Conservation (phyloP, 768 basidiomycete genomes). For the Rhodotorula graminis region DNA sequence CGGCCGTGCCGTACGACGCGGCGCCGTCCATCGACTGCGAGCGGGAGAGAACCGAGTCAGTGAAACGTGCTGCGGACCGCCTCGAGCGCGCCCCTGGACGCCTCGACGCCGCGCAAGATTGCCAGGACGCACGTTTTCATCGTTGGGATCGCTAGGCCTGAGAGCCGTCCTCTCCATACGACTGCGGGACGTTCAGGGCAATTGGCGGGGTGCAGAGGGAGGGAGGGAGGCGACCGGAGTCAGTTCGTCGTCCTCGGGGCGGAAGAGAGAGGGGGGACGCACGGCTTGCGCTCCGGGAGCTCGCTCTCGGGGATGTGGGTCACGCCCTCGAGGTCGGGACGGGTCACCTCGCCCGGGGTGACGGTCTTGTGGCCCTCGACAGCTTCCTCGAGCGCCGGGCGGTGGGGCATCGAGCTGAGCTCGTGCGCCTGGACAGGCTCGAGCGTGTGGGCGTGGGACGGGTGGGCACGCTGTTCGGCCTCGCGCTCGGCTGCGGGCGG, state of each 20-base stretch:
- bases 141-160: slow-evolving; percentile 18
- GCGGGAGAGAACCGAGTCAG: not conserved
- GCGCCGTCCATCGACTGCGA: not conserved
- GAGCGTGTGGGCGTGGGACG: slow-evolving; percentile 5
- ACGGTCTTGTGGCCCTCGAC: not conserved
- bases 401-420: slow-evolving; percentile 21
- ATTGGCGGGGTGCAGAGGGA: not conserved
- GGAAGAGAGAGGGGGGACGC: not conserved
- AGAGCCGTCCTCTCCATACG: slow-evolving; percentile 15
- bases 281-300: slow-evolving; percentile 4
- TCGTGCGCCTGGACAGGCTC: not conserved
- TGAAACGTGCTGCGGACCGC: not conserved
- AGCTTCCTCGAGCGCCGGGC: slow-evolving; percentile 13
- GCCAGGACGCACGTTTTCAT: not conserved
- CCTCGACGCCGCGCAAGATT: not conserved
- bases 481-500: slow-evolving; percentile 11
- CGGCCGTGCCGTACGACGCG: not conserved
- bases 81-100: no score
- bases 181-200: no score
- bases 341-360: not conserved
- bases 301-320: slow-evolving; percentile 29
- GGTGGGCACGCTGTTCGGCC: slow-evolving; percentile 8
- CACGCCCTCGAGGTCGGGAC: slow-evolving; percentile 9
- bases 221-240: not conserved
- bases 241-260: not conserved